A percentile compares a stretch with the other conserved stretches of the same genome.
phyloP scores from a whole-genome alignment of 768 basidiomycete genomes.

The Amylocystis lapponica region DNA sequence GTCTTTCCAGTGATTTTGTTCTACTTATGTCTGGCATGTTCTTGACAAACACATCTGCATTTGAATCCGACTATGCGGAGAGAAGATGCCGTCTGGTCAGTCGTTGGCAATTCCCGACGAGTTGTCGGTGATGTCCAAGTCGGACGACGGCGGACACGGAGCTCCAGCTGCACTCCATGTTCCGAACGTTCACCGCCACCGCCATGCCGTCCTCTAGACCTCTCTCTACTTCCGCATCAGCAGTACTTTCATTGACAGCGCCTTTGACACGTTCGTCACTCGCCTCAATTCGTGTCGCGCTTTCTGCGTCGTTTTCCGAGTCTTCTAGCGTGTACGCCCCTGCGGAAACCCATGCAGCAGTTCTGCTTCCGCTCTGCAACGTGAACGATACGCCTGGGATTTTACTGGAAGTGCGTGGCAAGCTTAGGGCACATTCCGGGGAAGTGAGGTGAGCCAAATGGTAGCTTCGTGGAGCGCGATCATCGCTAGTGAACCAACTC shows the following conservation, averaged over 20 bases:
- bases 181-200: conserved; percentile 18
- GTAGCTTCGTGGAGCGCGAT: too few relatives aligned
- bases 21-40: too few relatives aligned
- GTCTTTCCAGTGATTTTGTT: too few relatives aligned
- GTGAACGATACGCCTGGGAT: conserved; percentile 61
- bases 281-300: conserved; percentile 22
- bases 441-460: conserved; percentile 76
- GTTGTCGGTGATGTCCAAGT: too few relatives aligned
- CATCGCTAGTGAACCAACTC: too few relatives aligned
- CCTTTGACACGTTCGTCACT: conserved; percentile 35
- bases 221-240: too few relatives aligned
- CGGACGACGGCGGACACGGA: conserved; percentile 80
- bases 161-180: conserved; percentile 42
- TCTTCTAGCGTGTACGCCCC: conserved; percentile 13
- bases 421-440: conserved; percentile 65
- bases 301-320: conserved; percentile 15
- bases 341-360: conserved; percentile 51
- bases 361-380: conserved; percentile 76
- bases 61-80: too few relatives aligned
- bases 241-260: too few relatives aligned
- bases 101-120: too few relatives aligned
- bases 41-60: too few relatives aligned
- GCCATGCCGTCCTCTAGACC: conserved; percentile 8
- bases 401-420: conserved; percentile 65
- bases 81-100: too few relatives aligned